Conservation (phyloP, 306 rosid genomes). For the Vigna nakashimae region DNA sequence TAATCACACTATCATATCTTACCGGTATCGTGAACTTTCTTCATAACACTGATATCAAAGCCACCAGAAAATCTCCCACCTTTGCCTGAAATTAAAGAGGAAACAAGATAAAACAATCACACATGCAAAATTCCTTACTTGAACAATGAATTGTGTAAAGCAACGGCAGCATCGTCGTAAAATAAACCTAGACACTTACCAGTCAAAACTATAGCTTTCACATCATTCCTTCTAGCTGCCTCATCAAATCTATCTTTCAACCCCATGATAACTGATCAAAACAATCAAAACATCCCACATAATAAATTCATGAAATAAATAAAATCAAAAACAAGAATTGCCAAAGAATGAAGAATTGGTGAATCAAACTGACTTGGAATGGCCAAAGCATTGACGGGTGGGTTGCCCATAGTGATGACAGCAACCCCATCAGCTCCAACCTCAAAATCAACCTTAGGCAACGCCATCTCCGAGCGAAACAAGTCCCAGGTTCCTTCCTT, state of each 20-base stretch:
- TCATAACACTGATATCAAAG: constrained; percentile 90
- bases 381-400: constrained; percentile 95
- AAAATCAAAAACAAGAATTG: neutral
- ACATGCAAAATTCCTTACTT: neutral
- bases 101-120: neutral
- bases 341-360: neutral
- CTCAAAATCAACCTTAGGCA: constrained; percentile 72
- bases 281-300: neutral
- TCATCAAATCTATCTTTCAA: constrained; percentile 80
- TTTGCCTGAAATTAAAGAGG: constrained; percentile 60
- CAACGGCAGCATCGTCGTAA: constrained; percentile 18
- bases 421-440: constrained; percentile 96
- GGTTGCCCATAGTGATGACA: constrained; percentile 78
- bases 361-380: constrained; percentile 56
- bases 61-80: constrained; percentile 94
- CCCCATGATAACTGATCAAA: constrained; percentile 61
- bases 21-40: constrained; percentile 89
- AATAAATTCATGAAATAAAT: neutral
- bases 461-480: constrained; percentile 57
- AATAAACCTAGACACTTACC: constrained; percentile 52
- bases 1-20: constrained; percentile 26
- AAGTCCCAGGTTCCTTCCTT: constrained; percentile 22
- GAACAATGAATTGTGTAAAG: neutral
- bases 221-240: constrained; percentile 82
- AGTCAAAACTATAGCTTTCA: constrained; percentile 85